Percentiles rank a stretch among this genome's conserved stretches.
phyloP scores from a whole-genome alignment of 768 basidiomycete genomes.

The Agaricus subrufescens region DNA sequence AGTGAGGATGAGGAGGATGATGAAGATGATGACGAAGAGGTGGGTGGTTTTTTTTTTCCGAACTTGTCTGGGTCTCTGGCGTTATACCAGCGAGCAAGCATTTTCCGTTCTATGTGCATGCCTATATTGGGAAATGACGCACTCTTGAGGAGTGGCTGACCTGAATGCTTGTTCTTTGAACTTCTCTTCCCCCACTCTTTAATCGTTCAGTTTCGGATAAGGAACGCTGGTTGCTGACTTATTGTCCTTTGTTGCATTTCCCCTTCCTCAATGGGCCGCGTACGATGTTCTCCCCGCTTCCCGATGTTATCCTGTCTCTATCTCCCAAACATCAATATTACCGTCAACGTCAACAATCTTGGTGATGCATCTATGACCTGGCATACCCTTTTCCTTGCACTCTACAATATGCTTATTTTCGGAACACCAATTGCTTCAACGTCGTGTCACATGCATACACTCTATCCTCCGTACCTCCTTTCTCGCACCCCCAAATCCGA shows the following conservation, averaged over 20 bases:
- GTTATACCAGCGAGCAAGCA: not conserved
- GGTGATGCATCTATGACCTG: not conserved
- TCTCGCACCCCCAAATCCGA: not conserved
- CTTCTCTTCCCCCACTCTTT: not conserved
- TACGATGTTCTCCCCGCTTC: not conserved
- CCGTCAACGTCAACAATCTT: not conserved
- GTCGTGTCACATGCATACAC: not conserved
- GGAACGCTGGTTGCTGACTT: not conserved
- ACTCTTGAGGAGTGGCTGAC: not conserved
- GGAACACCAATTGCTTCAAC: not conserved
- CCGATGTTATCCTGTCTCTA: not conserved
- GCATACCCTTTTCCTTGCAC: not conserved
- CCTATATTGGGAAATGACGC: too few species aligned
- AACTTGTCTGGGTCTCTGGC: not conserved
- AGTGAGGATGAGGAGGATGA: conserved; percentile 65
- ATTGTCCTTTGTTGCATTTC: not conserved
- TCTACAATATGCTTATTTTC: not conserved
- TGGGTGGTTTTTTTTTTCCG: conserved; percentile 16
- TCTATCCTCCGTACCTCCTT: conserved; percentile 17
- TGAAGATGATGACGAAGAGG: conserved; percentile 59
- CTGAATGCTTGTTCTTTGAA: not conserved
- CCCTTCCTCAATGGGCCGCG: not conserved
- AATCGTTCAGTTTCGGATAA: not conserved
- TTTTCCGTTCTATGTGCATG: too few species aligned
- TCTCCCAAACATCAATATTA: not conserved